These are phyloP conservation scores for Corylus avellana DNA, from an alignment of 306 rosid species.

Conservation along the genomic window DNA sequence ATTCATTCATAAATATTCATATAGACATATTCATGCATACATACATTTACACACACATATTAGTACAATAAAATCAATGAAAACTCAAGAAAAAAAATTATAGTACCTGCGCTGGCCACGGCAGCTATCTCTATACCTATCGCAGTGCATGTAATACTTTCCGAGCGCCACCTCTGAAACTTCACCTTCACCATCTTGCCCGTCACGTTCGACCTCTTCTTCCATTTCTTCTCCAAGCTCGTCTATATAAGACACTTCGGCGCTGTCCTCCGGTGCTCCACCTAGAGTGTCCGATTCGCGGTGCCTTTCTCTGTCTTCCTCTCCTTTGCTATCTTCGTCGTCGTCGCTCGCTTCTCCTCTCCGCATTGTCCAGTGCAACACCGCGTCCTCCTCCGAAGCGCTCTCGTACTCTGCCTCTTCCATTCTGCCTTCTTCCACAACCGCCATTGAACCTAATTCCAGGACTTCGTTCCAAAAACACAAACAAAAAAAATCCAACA, in stretches of 20 bases:
- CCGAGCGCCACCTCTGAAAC: slow-evolving; percentile 14
- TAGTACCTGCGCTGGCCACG: slow-evolving; percentile 9
- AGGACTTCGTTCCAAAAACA: neutral
- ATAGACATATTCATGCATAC: too few species aligned
- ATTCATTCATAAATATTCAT: too few species aligned
- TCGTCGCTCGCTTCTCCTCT: slow-evolving; percentile 27
- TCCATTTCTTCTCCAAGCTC: too few species aligned
- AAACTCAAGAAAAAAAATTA: neutral
- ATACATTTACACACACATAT: too few species aligned
- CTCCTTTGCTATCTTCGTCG: neutral
- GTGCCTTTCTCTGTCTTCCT: neutral
- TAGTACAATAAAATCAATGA: neutral
- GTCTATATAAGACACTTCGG: too few species aligned
- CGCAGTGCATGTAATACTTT: slow-evolving; percentile 22
- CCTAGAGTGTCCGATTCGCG: neutral
- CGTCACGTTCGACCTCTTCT: too few species aligned
- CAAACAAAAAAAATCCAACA: neutral
- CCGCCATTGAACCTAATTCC: slow-evolving; percentile 7
- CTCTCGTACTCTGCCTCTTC: neutral
- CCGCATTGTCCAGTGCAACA: slow-evolving; percentile 15
- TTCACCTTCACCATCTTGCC: neutral
- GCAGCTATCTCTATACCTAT: neutral
- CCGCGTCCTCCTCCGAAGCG: slow-evolving; percentile 7
- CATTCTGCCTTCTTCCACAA: neutral
- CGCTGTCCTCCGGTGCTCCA: too few species aligned